Conservation (phyloP, 1,284 basidiomycete species). For the Sphaerobolus stellatus region DNA sequence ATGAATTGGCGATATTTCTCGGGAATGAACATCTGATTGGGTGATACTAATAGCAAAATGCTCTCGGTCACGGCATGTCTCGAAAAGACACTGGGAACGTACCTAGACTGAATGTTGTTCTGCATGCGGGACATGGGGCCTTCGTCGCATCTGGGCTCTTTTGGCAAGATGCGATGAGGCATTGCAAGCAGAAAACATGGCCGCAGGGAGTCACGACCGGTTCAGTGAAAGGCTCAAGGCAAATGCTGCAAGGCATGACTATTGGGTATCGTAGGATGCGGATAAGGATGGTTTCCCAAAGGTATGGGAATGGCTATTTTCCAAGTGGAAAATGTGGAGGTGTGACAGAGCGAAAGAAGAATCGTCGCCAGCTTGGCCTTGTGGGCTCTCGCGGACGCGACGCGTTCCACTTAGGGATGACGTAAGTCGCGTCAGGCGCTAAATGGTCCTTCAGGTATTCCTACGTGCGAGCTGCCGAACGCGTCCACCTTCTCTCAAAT, state of each 20-base stretch:
- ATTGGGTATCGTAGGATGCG: background rate
- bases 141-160: constrained; percentile 39
- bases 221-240: constrained; percentile 48
- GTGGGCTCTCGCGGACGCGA: constrained; percentile 2
- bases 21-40: constrained; percentile 54
- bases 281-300: background rate
- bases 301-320: background rate
- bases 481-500: background rate
- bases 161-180: constrained; percentile 49
- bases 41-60: constrained; percentile 26
- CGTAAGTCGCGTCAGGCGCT: background rate
- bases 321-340: background rate
- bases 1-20: constrained; percentile 60
- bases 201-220: constrained; percentile 66
- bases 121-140: constrained; percentile 59
- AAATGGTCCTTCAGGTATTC: background rate
- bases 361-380: too few species aligned
- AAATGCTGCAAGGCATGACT: constrained; percentile 54
- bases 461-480: background rate
- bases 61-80: constrained; percentile 8
- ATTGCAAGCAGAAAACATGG: constrained; percentile 60
- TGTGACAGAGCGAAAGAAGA: background rate
- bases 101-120: constrained; percentile 55
- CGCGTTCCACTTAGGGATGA: background rate
- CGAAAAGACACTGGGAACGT: constrained; percentile 19